Base-by-base conservation (phyloP, 164 flowering plant genomes). In the Vitis rotundifolia region DNA sequence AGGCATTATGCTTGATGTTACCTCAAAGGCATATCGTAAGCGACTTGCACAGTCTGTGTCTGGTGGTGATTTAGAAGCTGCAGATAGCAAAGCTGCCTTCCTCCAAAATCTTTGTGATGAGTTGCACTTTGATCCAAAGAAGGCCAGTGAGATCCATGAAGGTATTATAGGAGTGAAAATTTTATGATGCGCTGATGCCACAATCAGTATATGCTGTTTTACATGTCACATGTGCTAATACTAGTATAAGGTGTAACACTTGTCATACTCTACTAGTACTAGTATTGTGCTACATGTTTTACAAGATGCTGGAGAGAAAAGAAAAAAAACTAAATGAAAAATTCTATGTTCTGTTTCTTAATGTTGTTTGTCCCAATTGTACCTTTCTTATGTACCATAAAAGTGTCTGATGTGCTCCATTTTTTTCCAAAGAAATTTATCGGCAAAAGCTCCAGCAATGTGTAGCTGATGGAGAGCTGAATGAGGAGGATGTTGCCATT, bases 71-170 rank as follows among this genome's bases (percentile, higher is more conserved):
- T 75, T 96, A 71, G 93, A 81, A 66, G 80, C 84, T 18, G 92
- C 97, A 47, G 88, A 87, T 59, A 96, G 99, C 78, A 96, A 93
- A 82, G 99, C 99, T 13, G 85, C 90, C 28, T 92, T 83, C 78
- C 97, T 96, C 72, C 99, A 96, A 78, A 89, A 82, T 64, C 83
- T 96, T 14, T 96, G 99, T 66, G 93, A 87, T 9, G 94, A 93
- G 68, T 75, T 96, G 80, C 85, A 84, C 65, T 91, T 93, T 75
- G 96, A 96, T 83, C 89, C 97, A 19, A 75, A 84, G 69, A 93
- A 89, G 82, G 99, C 99, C 52, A 82, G 87, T 78, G 82, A 83
- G 73, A 87, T 93, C 71, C 99, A 96, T 89, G 90, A 88, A 92
- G 99, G 99, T 96, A 89, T 22, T 67, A 11, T 15, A 11, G 44